These are phyloP conservation scores for Sarcodon sp. DNA, from an alignment of 768 basidiomycete genomes.

Conservation along the genomic window DNA sequence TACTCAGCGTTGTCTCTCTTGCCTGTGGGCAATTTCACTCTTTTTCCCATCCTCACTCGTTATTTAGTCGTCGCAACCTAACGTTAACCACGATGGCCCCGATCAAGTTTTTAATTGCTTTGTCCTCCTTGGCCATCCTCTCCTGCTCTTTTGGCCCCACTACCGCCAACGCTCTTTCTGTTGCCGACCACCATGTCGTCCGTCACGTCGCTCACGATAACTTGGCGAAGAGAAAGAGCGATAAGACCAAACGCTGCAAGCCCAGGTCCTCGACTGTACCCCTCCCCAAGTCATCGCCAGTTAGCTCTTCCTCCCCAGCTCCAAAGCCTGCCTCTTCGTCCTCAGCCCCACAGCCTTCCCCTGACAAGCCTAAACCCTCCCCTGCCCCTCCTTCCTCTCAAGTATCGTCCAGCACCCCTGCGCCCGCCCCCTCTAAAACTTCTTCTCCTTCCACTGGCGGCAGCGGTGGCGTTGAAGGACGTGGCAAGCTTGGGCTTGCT, in stretches of 20 bases:
- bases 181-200: slow-evolving; percentile 19
- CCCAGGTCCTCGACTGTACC: slow-evolving; percentile 22
- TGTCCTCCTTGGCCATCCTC: slow-evolving; percentile 46
- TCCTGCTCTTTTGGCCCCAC: slow-evolving; percentile 32
- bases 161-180: slow-evolving; percentile 37
- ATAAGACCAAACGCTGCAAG: slow-evolving; percentile 39
- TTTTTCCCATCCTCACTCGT: slow-evolving; percentile 15
- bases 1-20: slow-evolving; percentile 3
- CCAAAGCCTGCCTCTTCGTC: slow-evolving; percentile 1
- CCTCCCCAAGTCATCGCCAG: slow-evolving; percentile 3
- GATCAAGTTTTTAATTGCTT: slow-evolving; percentile 39
- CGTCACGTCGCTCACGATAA: slow-evolving; percentile 34
- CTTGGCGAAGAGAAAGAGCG: slow-evolving; percentile 30
- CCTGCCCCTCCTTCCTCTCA: background rate
- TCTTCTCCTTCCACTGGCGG: slow-evolving; percentile 6
- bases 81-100: slow-evolving; percentile 10
- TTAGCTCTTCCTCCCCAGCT: slow-evolving; percentile 3
- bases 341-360: slow-evolving; percentile 9
- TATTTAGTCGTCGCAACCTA: background rate
- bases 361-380: background rate
- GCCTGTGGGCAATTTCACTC: slow-evolving; percentile 14
- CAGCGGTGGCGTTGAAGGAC: background rate
- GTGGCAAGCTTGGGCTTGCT: slow-evolving; percentile 44
- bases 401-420: slow-evolving; percentile 4
- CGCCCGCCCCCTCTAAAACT: slow-evolving; percentile 10